phyloP scores from a whole-genome alignment of 2,329 filamentous ascomycete species.

The Sphaerulina populicola region DNA sequence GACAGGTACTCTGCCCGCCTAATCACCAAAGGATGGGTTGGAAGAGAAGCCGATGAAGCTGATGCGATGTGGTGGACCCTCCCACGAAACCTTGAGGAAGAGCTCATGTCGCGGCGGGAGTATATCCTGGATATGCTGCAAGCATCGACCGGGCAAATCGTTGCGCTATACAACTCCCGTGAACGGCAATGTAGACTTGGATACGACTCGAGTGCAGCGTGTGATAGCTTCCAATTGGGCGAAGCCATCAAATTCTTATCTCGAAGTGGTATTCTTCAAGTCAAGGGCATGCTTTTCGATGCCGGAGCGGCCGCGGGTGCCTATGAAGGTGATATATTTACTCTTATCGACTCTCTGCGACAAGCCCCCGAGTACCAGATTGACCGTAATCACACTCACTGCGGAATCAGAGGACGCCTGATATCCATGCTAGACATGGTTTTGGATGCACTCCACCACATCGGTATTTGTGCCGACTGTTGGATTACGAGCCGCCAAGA shows the following conservation, averaged over 20 bases:
- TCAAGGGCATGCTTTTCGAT: constrained; percentile 41
- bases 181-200: constrained; percentile 61
- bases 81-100: constrained; percentile 60
- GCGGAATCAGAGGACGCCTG: constrained; percentile 58
- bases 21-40: constrained; percentile 58
- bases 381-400: constrained; percentile 64
- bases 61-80: constrained; percentile 63
- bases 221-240: constrained; percentile 70
- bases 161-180: constrained; percentile 59
- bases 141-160: constrained; percentile 60
- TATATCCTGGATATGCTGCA: constrained; percentile 61
- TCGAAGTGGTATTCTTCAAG: constrained; percentile 51
- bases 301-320: constrained; percentile 39
- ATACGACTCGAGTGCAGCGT: constrained; percentile 63
- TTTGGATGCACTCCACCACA: constrained; percentile 38
- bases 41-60: constrained; percentile 38
- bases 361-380: constrained; percentile 66
- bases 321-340: constrained; percentile 54
- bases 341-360: constrained; percentile 52
- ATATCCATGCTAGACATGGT: constrained; percentile 60
- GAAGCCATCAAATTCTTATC: constrained; percentile 67
- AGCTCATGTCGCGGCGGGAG: constrained; percentile 57
- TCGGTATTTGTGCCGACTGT: constrained; percentile 42
- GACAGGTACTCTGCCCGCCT: constrained; percentile 56
- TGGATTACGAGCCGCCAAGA: constrained; percentile 35